Base-by-base conservation (phyloP, 352 stramenopile genomes). In the Phytophthora sojae region DNA sequence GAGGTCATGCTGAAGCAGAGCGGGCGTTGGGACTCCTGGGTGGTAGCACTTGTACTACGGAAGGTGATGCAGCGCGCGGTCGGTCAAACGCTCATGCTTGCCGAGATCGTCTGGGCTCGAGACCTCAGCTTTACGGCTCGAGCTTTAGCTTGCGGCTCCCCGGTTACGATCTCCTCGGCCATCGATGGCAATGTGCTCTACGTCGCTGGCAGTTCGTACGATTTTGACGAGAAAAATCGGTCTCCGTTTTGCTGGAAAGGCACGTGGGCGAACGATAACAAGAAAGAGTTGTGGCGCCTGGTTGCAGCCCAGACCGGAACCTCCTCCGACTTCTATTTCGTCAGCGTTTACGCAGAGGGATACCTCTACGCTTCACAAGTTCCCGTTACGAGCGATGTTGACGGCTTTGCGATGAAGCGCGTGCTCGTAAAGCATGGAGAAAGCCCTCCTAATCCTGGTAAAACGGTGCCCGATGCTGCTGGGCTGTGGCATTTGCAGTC, bases 261-360 rank as follows among this genome's bases (percentile, higher is more conserved):
- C 8, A n/a, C 44, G 17, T 51, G 44, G 44, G 1, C 17, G 4
- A 9, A 51, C 2, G 44, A 51, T 9, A 8, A 51, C 3, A 58
- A 59, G 3, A 68, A 68, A 35, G 65, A 73, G 11, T 3, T 73
- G 19, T 73, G 65, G 58, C 19, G 51, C 23, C 35, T 73, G 44
- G n/a, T 73, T 60, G 42, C 57, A 45, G 53, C 35, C 9, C 15
- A 15, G 51, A 52, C 42, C 19, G 50, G 52, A 7, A 57, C 29
- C n/a, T 50, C 29, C 6, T 32, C 29, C 0, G 29, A 62, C 11
- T 63, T 68, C 23, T 73, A 62, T 35, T 23, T 68, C 25, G 32
- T 68, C 29, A 73, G 11, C 17, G 45, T 53, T 15, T 59, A 39
- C 26, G 19, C 29, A 3, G 51, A 59, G 14, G 51, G 29, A 15